Percentiles rank a stretch among this genome's conserved stretches.
Conservation (phyloP, 1,284 basidiomycete genomes). For the Entoloma clypeatum region DNA sequence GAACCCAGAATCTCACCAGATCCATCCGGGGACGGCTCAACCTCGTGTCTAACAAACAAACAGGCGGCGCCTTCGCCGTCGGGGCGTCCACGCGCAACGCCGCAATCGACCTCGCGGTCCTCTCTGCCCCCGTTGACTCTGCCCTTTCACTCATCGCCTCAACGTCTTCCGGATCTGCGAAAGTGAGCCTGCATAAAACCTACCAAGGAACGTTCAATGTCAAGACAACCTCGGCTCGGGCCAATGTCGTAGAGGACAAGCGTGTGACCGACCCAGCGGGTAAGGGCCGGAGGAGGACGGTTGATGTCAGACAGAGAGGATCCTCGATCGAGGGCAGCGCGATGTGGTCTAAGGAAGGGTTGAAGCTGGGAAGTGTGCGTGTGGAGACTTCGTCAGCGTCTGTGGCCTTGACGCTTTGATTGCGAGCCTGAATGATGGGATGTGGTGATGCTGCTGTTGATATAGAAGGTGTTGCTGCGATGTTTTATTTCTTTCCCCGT, state of each 20-base stretch:
- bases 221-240: slow-evolving; percentile 23
- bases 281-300: slow-evolving; percentile 31
- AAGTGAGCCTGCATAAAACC: slow-evolving; percentile 33
- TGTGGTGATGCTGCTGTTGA: too few species aligned
- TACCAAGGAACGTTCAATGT: slow-evolving; percentile 43
- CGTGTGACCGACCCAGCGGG: slow-evolving; percentile 39
- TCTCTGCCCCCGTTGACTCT: slow-evolving; percentile 37
- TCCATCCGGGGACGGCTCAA: slow-evolving; percentile 12
- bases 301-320: slow-evolving; percentile 4
- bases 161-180: slow-evolving; percentile 30
- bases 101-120: slow-evolving; percentile 30
- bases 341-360: slow-evolving; percentile 11
- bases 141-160: slow-evolving; percentile 30
- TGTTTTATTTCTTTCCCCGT: too few species aligned
- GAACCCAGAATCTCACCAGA: slow-evolving; percentile 8
- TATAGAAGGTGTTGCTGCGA: too few species aligned
- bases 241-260: slow-evolving; percentile 14
- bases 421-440: too few species aligned
- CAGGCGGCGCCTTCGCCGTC: slow-evolving; percentile 36
- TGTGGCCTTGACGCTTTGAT: slow-evolving; percentile 10
- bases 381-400: slow-evolving; percentile 13
- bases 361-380: slow-evolving; percentile 6
- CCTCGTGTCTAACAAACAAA: slow-evolving; percentile 15
- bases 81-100: slow-evolving; percentile 26
- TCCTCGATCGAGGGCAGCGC: slow-evolving; percentile 10